Conservation (phyloP, 169 alveolate genomes). For the Cryptosporidium canis region DNA sequence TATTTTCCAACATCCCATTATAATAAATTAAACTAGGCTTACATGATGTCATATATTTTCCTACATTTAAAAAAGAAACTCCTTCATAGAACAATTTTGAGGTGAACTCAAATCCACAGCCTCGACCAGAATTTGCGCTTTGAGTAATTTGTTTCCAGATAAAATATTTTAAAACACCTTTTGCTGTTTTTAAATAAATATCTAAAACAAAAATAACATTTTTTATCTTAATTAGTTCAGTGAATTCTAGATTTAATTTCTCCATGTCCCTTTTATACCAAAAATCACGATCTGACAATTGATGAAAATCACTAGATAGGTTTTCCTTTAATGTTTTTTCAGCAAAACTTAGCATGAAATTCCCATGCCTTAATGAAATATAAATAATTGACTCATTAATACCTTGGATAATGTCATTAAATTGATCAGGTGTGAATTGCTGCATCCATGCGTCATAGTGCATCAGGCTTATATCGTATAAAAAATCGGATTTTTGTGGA, state of each 20-base stretch:
- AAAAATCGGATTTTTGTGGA: neutral
- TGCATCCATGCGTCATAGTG: neutral
- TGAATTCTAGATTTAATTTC: neutral
- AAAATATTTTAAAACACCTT: neutral
- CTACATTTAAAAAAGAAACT: neutral
- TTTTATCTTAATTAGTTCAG: neutral
- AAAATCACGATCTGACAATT: neutral
- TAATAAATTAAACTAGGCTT: neutral
- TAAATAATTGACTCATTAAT: neutral
- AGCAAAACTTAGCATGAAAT: neutral
- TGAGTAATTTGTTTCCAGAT: neutral
- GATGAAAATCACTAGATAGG: neutral
- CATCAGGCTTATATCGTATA: neutral
- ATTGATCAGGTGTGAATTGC: neutral
- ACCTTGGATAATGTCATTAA: neutral
- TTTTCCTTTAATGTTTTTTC: neutral
- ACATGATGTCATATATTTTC: conserved; percentile 8
- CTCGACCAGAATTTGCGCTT: neutral
- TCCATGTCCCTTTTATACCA: neutral
- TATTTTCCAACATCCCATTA: neutral
- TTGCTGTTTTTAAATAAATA: neutral
- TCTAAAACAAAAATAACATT: neutral
- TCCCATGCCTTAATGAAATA: neutral
- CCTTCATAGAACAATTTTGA: neutral
- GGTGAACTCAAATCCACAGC: neutral